These are phyloP conservation scores for Triticum urartu DNA, from an alignment of 176 grass and related monocot species.

Conservation along the genomic window DNA sequence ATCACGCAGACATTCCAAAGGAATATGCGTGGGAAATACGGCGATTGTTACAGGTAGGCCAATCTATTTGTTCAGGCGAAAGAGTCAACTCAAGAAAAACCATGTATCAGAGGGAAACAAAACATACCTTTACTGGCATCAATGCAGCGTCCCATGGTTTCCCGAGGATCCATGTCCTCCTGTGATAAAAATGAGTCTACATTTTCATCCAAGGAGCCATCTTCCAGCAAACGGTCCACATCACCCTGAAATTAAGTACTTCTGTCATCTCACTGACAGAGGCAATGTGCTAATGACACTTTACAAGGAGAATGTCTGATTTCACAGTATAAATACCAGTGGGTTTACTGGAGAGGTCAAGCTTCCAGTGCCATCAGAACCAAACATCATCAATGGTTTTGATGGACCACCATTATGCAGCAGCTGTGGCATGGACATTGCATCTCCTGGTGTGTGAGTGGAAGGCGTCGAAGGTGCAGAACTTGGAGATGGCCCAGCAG, in stretches of 20 bases:
- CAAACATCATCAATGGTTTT: conserved; percentile 79
- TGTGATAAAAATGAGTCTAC: conserved; percentile 99
- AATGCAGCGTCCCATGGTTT: conserved; percentile 69
- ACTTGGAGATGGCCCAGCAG: conserved; percentile 91
- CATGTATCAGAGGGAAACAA: neutral
- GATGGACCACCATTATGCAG: conserved; percentile 72
- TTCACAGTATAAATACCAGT: conserved; percentile 49
- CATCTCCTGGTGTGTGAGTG: conserved; percentile 93
- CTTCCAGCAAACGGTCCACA: conserved; percentile 90
- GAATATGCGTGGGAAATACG: neutral
- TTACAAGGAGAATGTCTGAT: neutral
- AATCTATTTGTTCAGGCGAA: neutral
- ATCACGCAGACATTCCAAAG: neutral
- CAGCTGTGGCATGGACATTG: conserved; percentile 73
- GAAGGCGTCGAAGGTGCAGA: conserved; percentile 96
- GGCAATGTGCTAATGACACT: conserved; percentile 4
- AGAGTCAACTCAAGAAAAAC: conserved; percentile 28
- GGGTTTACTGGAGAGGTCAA: conserved; percentile 81
- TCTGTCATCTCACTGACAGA: conserved; percentile 22
- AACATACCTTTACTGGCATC: conserved; percentile 84
- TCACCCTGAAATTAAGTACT: conserved; percentile 67
- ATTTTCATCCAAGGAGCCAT: conserved; percentile 90
- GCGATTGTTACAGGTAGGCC: neutral
- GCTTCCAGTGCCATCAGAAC: conserved; percentile 74
- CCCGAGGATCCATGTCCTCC: conserved; percentile 96